A percentile compares a stretch with the other conserved stretches of the same genome.
phyloP scores from a whole-genome alignment of 345 rosid genomes.

The Populus alba region DNA sequence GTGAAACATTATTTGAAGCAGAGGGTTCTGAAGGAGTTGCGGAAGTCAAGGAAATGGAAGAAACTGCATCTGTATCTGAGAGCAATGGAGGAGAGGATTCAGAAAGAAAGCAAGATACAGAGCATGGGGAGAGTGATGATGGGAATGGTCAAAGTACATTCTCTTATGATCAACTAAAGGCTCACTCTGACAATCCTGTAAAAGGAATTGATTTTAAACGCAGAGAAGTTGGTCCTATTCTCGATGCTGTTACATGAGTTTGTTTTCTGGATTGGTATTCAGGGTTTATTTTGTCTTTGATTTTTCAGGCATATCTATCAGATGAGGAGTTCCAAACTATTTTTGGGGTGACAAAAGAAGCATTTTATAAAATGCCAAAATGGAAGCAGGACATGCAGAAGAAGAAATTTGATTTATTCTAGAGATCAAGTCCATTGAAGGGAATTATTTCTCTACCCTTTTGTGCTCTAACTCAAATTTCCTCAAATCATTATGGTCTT shows the following conservation, averaged over 20 bases:
- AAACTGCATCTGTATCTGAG: constrained; percentile 40
- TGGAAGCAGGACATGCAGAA: constrained; percentile 98
- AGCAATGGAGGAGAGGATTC: constrained; percentile 45
- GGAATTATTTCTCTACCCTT: constrained; percentile 17
- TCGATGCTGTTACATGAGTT: neutral
- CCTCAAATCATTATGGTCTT: constrained; percentile 8
- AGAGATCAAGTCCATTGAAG: constrained; percentile 17
- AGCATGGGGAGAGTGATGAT: constrained; percentile 40
- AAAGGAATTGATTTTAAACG: constrained; percentile 85
- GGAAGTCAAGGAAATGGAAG: constrained; percentile 52
- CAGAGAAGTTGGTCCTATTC: constrained; percentile 70
- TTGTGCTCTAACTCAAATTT: constrained; percentile 14
- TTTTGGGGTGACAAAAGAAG: constrained; percentile 72
- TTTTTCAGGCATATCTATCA: constrained; percentile 71
- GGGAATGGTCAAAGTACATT: constrained; percentile 42
- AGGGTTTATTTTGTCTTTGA: neutral
- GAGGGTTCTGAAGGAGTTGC: constrained; percentile 51
- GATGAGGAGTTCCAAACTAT: constrained; percentile 74
- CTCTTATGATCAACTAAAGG: constrained; percentile 81
- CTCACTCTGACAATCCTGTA: constrained; percentile 82
- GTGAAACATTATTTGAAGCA: constrained; percentile 46
- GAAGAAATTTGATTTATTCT: constrained; percentile 80
- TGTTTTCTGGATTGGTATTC: neutral
- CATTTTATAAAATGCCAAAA: constrained; percentile 73
- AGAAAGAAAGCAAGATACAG: constrained; percentile 44